Conservation (phyloP, 2,329 filamentous ascomycete genomes). For the Aspergillus amoenus region DNA sequence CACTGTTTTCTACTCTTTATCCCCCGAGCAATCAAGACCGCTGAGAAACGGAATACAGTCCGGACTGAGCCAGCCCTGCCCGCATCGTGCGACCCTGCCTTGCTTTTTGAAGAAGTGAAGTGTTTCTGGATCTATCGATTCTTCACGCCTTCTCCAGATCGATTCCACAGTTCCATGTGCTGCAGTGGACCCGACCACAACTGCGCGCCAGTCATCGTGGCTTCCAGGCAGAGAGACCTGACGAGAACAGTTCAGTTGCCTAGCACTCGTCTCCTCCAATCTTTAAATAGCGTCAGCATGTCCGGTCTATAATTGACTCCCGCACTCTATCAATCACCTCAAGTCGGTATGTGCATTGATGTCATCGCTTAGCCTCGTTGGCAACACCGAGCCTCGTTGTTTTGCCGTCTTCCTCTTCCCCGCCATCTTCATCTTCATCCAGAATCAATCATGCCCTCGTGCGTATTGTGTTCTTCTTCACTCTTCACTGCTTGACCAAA, state of each 20-base stretch:
- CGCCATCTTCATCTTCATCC: background rate
- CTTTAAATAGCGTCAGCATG: background rate
- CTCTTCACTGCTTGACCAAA: background rate
- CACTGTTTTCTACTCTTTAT: background rate
- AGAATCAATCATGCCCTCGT: conserved; percentile 3
- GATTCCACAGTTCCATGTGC: background rate
- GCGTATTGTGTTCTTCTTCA: conserved; percentile 5
- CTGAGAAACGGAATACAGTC: too few species aligned
- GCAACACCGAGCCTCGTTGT: background rate
- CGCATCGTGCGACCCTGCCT: background rate
- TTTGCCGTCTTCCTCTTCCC: background rate
- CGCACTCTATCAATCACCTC: background rate
- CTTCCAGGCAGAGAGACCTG: background rate
- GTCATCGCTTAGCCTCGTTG: conserved; percentile 1
- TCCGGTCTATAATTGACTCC: background rate
- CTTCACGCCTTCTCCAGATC: background rate
- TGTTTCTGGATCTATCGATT: conserved; percentile 2
- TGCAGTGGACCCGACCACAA: background rate
- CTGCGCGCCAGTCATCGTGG: background rate
- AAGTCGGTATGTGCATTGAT: conserved; percentile 2
- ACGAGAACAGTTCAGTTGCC: background rate
- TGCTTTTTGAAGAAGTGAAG: background rate
- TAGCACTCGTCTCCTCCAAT: background rate
- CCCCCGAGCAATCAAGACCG: too few species aligned
- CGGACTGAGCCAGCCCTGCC: too few species aligned